Evolutionary conservation across 2,329 filamentous ascomycete genomes (phyloP).

Genomic region (Gliomastix tumulicola): DNA sequence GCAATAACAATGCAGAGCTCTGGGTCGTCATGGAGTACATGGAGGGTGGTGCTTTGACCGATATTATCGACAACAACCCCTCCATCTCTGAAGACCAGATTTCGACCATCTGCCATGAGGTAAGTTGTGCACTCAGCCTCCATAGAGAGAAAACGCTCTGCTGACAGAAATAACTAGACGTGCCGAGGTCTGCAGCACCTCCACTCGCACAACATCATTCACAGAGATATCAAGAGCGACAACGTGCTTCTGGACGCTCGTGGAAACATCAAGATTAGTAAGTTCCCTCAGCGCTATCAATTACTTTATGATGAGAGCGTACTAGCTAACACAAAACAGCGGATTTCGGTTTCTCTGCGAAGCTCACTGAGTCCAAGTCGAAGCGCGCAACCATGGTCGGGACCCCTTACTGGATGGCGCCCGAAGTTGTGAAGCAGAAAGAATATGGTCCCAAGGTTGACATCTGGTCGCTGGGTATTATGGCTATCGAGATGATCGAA

Average conservation of each 20-base stretch:
- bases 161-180: constrained; percentile 51
- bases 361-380: constrained; percentile 91
- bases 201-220: constrained; percentile 94
- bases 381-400: constrained; percentile 99
- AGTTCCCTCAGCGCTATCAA: constrained; percentile 29
- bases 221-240: constrained; percentile 98
- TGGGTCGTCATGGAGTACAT: constrained; percentile 99
- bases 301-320: constrained; percentile 4
- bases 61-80: constrained; percentile 97
- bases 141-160: not conserved
- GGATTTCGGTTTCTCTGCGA: constrained; percentile 98
- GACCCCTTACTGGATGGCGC: constrained; percentile 99
- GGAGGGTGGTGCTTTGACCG: constrained; percentile 95
- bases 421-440: constrained; percentile 98
- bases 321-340: constrained; percentile 47
- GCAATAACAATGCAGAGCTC: constrained; percentile 90
- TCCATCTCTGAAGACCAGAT: constrained; percentile 95
- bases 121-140: constrained; percentile 38
- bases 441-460: constrained; percentile 98
- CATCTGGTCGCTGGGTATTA: constrained; percentile 98
- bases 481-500: constrained; percentile 99
- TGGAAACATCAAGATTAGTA: constrained; percentile 96
- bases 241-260: constrained; percentile 92
- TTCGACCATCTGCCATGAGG: constrained; percentile 93
- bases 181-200: constrained; percentile 92